A percentile compares a stretch with the other conserved stretches of the same genome.
These are phyloP conservation scores for Eragrostis nindensis DNA, from an alignment of 176 grass and related monocot genomes.

Conservation along the genomic window DNA sequence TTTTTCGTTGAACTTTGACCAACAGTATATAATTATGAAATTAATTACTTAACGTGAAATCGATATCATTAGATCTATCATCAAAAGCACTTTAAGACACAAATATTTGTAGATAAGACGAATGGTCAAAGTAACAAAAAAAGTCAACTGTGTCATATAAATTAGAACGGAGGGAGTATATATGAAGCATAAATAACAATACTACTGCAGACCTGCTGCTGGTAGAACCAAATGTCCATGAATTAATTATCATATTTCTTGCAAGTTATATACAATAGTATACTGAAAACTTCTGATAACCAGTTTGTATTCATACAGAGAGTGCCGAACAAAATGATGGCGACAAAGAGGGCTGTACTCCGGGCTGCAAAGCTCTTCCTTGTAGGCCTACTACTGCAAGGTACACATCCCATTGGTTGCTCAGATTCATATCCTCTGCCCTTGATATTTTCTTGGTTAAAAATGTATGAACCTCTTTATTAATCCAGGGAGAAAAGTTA, in stretches of 20 bases:
- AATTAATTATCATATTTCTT: background rate
- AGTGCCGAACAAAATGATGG: constrained; percentile 43
- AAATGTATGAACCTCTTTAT: background rate
- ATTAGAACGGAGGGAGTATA: too few species aligned
- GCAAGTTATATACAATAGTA: too few species aligned
- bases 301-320: constrained; percentile 42
- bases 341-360: constrained; percentile 64
- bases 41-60: too few species aligned
- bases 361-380: constrained; percentile 70
- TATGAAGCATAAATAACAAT: too few species aligned
- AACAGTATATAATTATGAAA: too few species aligned
- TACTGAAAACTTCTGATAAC: background rate
- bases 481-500: background rate
- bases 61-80: too few species aligned
- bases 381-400: constrained; percentile 75
- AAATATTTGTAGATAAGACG: too few species aligned
- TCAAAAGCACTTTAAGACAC: too few species aligned
- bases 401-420: constrained; percentile 34
- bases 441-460: background rate
- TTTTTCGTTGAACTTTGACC: too few species aligned
- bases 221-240: background rate
- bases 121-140: too few species aligned
- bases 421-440: background rate
- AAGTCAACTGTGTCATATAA: too few species aligned
- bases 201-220: background rate